Conservation (phyloP, 2,329 filamentous ascomycete genomes). For the Hypoxylon sp. region DNA sequence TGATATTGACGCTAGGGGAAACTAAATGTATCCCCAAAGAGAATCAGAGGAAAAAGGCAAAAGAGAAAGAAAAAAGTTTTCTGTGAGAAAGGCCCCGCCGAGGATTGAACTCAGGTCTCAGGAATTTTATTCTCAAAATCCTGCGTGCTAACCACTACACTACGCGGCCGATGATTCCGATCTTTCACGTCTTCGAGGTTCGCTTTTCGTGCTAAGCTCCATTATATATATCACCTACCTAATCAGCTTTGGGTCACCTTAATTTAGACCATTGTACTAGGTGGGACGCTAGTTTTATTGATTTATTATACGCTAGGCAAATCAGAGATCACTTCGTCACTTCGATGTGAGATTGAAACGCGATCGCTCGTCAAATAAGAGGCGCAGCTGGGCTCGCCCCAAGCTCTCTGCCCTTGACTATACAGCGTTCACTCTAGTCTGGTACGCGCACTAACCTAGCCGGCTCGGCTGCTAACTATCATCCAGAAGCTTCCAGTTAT, state of each 20-base stretch:
- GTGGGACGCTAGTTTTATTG: background rate
- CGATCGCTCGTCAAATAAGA: background rate
- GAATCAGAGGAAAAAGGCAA: background rate
- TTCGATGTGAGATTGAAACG: background rate
- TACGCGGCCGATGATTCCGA: background rate
- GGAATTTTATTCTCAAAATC: background rate
- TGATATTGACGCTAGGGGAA: background rate
- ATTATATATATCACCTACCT: background rate
- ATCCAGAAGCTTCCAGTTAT: constrained; percentile 12
- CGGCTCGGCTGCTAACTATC: constrained; percentile 25
- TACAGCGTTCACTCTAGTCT: constrained; percentile 15
- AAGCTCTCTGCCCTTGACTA: constrained; percentile 8
- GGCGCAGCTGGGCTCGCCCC: background rate
- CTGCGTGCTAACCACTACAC: background rate
- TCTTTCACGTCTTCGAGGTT: background rate
- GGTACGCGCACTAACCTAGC: constrained; percentile 9
- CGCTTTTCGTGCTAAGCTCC: background rate
- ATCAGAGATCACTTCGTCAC: background rate
- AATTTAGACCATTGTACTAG: background rate
- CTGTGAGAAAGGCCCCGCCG: background rate
- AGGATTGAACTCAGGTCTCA: background rate
- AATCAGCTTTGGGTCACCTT: background rate
- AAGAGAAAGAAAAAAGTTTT: background rate
- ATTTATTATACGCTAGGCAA: background rate
- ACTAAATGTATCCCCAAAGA: background rate